phyloP scores from a whole-genome alignment of 1,284 basidiomycete species.

The Filobasidium uniguttulatum region DNA sequence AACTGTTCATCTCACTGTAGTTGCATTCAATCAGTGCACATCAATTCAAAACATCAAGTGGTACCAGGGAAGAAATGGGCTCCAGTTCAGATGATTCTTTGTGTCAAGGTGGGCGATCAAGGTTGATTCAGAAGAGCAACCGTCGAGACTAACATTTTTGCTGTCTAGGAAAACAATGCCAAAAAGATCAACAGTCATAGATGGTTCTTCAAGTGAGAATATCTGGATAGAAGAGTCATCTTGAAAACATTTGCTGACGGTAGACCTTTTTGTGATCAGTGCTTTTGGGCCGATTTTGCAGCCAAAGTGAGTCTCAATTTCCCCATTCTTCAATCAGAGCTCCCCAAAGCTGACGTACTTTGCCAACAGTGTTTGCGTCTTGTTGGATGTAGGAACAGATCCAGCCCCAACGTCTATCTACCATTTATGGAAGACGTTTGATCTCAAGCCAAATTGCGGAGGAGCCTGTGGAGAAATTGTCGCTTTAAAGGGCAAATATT shows the following conservation, averaged over 20 bases:
- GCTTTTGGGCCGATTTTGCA: conserved; percentile 28
- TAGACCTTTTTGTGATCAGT: background rate
- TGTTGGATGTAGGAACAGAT: conserved; percentile 89
- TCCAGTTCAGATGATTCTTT: conserved; percentile 87
- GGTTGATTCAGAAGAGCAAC: background rate
- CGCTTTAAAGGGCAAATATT: conserved; percentile 72
- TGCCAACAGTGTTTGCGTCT: conserved; percentile 63
- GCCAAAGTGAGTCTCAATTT: conserved; percentile 27
- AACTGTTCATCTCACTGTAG: no score
- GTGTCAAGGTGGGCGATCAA: conserved; percentile 68
- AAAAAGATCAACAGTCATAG: conserved; percentile 51
- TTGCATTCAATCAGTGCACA: conserved; percentile 1
- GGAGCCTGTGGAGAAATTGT: conserved; percentile 97
- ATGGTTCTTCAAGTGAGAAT: conserved; percentile 65
- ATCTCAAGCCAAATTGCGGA: conserved; percentile 87
- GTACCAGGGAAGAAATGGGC: conserved; percentile 53
- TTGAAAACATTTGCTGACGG: background rate
- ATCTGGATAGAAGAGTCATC: background rate
- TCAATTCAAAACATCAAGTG: conserved; percentile 14
- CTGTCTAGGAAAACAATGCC: conserved; percentile 28
- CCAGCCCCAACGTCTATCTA: conserved; percentile 82
- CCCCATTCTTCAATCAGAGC: background rate
- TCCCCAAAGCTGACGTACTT: conserved; percentile 57
- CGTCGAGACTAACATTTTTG: background rate
- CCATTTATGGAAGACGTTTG: conserved; percentile 93